Evolutionary conservation across 352 stramenopile species (phyloP), one percentile per base, ranked within the genome.

Genomic region (Phytophthora brassicae): DNA sequence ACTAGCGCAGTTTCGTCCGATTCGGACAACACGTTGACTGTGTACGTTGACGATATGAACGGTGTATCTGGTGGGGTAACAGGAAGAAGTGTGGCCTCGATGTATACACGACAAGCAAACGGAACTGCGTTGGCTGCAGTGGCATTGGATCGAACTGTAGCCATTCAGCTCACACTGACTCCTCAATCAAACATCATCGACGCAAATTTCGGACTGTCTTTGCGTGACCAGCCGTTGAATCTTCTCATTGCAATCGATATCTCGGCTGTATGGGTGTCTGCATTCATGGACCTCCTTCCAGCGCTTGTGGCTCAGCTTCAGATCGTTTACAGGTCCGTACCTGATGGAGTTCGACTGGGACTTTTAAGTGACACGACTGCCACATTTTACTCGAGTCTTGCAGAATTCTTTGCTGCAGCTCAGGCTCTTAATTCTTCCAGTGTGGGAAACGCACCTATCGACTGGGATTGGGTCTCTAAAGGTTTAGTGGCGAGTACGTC

Each of bases 21-120:
- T 39, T 48, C 36, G 1, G 79, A 88, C 44, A 60, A 56, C 20
- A 45, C 54, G 1, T 43, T 84, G 29, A 66, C 56, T 13, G 19
- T 89, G 50, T 89, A 76, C 36, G 60, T 88, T 19, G 79, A 88
- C 48, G 76, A 84, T 43, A 63, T 75, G 52, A 88, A 86, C 28
- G 74, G 67, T 23, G 60, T 56, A 20, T 51, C 26, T 0, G 49
- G 59, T 46, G 65, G 64, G 3, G 29, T 26, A 17, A 33, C 43
- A 4, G 62, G 51, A 1, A 62, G 39, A 17, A 22, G 47, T 16
- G 6, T 64, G 14, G 46, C 41, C 0, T 38, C 64, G n/a, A 57
- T 42, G 17, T 88, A 86, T 60, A 9, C n/a, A 7, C 42, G 59
- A 4, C 52, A 78, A 19, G 26, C 19, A 6, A 70, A 47, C 23